A percentile compares a stretch with the other conserved stretches of the same genome.
These are phyloP conservation scores for Powellomyces hirtus DNA, from an alignment of 192 early-diverging fungal species.

Conservation along the genomic window DNA sequence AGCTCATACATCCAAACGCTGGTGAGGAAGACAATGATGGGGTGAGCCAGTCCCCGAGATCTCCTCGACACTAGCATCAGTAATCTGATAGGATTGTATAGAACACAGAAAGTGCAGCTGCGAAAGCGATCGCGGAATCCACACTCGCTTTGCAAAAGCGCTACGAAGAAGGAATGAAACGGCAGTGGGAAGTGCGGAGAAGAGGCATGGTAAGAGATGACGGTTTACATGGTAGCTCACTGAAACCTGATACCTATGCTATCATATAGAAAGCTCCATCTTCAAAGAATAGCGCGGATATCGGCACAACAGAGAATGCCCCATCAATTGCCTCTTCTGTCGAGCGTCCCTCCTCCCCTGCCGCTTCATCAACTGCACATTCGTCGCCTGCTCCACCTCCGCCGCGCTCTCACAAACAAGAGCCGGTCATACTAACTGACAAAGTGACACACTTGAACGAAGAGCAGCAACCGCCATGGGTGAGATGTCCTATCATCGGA, in stretches of 20 bases:
- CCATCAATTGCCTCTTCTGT: no score
- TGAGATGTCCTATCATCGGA: background rate
- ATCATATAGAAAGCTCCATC: background rate
- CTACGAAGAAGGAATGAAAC: conserved; percentile 24
- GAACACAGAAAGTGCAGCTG: no score
- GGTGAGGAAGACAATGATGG: background rate
- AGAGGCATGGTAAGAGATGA: background rate
- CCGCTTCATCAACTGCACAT: background rate
- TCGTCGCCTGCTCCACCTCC: background rate
- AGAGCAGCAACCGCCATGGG: no score
- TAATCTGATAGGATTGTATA: no score
- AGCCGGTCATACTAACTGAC: no score
- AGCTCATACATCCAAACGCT: background rate
- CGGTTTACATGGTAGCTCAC: background rate
- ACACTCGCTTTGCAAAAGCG: background rate
- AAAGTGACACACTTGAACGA: no score
- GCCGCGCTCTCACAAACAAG: no score
- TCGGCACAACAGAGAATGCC: no score
- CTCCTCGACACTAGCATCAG: background rate
- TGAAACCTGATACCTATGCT: background rate
- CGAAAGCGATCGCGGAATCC: background rate
- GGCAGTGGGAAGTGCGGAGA: conserved; percentile 6
- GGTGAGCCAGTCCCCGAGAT: background rate
- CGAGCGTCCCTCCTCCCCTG: background rate
- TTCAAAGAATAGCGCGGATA: background rate